Conservation (phyloP, 176 grass and related monocot genomes). For the Stipa capillata region DNA sequence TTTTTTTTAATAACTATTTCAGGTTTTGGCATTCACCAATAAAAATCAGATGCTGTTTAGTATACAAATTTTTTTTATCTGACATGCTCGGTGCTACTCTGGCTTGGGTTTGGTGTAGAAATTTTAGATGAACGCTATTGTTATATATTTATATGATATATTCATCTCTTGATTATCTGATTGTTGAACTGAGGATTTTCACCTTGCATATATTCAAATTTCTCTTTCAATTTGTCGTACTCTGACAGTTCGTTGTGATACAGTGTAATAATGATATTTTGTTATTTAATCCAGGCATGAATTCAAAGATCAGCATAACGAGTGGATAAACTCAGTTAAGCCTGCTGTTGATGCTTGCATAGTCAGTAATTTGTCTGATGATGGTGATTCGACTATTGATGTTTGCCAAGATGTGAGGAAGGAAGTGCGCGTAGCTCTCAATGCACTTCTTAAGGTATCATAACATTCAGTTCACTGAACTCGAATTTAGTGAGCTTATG, state of each 20-base stretch:
- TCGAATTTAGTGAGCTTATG: background rate
- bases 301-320: slow-evolving; percentile 82
- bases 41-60: background rate
- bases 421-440: slow-evolving; percentile 56
- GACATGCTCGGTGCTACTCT: background rate
- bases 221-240: background rate
- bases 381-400: slow-evolving; percentile 31
- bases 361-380: slow-evolving; percentile 37
- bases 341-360: slow-evolving; percentile 63
- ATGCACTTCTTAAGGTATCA: slow-evolving; percentile 77
- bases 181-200: background rate
- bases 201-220: background rate
- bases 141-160: slow-evolving; percentile 1
- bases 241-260: background rate
- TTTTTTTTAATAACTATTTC: background rate
- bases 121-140: background rate
- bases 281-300: slow-evolving; percentile 52
- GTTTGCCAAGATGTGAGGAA: slow-evolving; percentile 52
- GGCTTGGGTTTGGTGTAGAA: background rate
- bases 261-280: slow-evolving; percentile 15
- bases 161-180: background rate
- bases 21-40: background rate
- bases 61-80: background rate
- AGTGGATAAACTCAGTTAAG: slow-evolving; percentile 76
- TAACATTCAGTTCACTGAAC: background rate